Evolutionary conservation across 2,329 filamentous ascomycete genomes (phyloP).

Genomic region (Grosmannia huntii): DNA sequence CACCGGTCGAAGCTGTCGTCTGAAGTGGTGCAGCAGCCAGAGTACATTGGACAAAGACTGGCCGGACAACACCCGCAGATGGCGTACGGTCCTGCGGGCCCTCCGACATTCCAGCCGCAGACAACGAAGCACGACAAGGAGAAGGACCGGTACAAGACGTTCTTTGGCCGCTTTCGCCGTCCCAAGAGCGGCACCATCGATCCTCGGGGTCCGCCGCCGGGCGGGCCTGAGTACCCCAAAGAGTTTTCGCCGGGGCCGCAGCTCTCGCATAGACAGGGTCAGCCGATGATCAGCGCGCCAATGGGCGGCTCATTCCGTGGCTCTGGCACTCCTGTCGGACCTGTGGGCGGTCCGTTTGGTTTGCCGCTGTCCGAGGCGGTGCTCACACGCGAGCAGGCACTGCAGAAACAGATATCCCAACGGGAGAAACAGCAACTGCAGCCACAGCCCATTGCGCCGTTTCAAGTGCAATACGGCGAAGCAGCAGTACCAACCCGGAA

Average conservation of each 20-base stretch:
- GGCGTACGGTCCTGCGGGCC: not conserved
- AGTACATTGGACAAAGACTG: not conserved
- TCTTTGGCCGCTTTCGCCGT: slow-evolving; percentile 9
- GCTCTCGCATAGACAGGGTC: not conserved
- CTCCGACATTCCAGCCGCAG: not conserved
- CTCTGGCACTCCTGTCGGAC: not conserved
- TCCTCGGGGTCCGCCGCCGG: slow-evolving; percentile 13
- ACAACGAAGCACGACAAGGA: slow-evolving; percentile 11
- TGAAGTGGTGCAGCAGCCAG: not conserved
- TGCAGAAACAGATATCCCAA: slow-evolving; percentile 8
- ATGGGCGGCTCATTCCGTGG: not conserved
- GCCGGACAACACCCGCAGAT: not conserved
- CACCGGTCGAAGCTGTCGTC: not conserved
- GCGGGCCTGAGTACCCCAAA: slow-evolving; percentile 13
- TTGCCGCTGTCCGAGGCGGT: not conserved
- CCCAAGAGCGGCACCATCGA: slow-evolving; percentile 5
- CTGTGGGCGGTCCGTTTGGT: not conserved
- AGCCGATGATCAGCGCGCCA: not conserved
- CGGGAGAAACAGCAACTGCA: not conserved
- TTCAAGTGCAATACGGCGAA: not conserved
- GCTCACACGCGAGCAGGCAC: slow-evolving; percentile 3
- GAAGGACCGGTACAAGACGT: slow-evolving; percentile 14
- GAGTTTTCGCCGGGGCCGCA: not conserved
- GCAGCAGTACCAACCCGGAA: not conserved
- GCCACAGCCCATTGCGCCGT: not conserved